Conservation (phyloP, 306 rosid species). For the Quercus robur region DNA sequence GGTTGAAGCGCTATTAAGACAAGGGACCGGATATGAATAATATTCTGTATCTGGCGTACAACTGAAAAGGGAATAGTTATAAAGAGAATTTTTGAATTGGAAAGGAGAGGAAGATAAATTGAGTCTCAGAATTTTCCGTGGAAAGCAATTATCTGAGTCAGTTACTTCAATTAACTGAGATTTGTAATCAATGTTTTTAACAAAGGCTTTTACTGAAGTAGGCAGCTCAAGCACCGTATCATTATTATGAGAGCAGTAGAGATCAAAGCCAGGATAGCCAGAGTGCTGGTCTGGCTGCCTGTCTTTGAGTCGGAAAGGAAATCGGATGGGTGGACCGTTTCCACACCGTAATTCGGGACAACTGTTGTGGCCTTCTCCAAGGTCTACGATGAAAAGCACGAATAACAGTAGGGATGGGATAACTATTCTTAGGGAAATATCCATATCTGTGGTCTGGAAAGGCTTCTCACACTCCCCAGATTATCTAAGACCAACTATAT, state of each 20-base stretch:
- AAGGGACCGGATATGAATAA: rapidly evolving
- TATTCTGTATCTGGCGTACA: too few species aligned
- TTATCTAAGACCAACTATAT: neutral
- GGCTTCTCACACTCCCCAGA: neutral
- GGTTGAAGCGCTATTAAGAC: too few species aligned
- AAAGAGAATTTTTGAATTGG: rapidly evolving
- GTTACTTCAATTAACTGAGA: neutral
- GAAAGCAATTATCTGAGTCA: neutral
- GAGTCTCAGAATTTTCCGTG: too few species aligned
- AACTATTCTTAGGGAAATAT: neutral
- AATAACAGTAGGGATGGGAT: too few species aligned
- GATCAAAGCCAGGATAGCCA: neutral
- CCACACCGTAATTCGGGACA: slow-evolving; percentile 7
- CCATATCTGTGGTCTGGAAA: neutral
- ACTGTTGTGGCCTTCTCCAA: neutral
- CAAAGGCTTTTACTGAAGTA: neutral
- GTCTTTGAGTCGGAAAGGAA: slow-evolving; percentile 28
- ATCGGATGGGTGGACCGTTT: neutral
- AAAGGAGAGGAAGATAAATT: neutral
- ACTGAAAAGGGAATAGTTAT: rapidly evolving
- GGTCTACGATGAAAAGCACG: neutral
- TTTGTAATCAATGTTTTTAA: neutral
- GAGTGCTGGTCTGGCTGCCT: neutral
- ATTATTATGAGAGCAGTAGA: neutral
- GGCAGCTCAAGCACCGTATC: neutral